A percentile compares a stretch with the other conserved stretches of the same genome.
Conservation (phyloP, 495 filamentous ascomycete species). For the Xylaria telfairii region DNA sequence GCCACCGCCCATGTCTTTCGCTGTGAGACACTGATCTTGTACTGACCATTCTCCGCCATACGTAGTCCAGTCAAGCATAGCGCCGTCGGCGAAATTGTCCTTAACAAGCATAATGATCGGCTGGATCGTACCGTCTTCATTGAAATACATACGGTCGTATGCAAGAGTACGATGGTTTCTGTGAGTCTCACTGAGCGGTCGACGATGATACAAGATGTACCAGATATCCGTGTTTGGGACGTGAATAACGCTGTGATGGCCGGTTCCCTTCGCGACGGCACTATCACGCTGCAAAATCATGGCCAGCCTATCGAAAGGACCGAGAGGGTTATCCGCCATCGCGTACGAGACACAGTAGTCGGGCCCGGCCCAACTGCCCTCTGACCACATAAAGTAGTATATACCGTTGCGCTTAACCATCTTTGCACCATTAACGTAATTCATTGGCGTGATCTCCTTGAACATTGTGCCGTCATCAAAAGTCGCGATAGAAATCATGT, state of each 20-base stretch:
- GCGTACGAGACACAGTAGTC: conserved; percentile 55
- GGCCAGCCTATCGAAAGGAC: conserved; percentile 46
- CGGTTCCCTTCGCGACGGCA: conserved; percentile 46
- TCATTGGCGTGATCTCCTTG: conserved; percentile 51
- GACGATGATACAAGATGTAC: conserved; percentile 58
- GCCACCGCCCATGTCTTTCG: conserved; percentile 21
- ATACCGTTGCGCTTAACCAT: conserved; percentile 48
- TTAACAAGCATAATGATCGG: conserved; percentile 49
- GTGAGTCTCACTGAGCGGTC: conserved; percentile 45
- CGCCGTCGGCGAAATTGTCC: conserved; percentile 43
- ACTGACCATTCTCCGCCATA: conserved; percentile 38
- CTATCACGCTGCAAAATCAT: conserved; percentile 49
- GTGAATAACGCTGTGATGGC: conserved; percentile 49
- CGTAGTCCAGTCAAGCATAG: conserved; percentile 40
- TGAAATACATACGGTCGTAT: conserved; percentile 56
- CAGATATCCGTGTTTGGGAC: conserved; percentile 51
- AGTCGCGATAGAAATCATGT: conserved; percentile 47
- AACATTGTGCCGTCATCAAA: conserved; percentile 37
- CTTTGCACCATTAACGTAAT: conserved; percentile 51
- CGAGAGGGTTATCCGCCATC: conserved; percentile 46
- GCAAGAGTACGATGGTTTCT: conserved; percentile 50
- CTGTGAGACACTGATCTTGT: conserved; percentile 24
- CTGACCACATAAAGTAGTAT: conserved; percentile 57
- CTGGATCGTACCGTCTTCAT: conserved; percentile 46
- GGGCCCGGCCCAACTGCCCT: conserved; percentile 48